These are phyloP conservation scores for Penicillium simplicissimum DNA, from an alignment of 495 filamentous ascomycete species.

Conservation along the genomic window DNA sequence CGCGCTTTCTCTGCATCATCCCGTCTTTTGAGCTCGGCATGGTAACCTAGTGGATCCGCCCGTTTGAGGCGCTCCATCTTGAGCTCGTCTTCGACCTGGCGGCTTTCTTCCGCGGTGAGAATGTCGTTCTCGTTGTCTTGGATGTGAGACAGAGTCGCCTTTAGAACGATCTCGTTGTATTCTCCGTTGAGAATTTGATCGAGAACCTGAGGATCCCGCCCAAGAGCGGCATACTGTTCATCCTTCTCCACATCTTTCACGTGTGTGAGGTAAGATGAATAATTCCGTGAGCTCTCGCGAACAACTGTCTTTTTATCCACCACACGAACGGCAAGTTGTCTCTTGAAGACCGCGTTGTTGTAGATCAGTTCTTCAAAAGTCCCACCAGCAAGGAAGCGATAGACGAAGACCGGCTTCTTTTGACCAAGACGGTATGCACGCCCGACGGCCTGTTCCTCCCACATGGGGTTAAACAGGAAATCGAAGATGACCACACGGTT, in stretches of 20 bases:
- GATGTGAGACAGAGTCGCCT: slow-evolving; percentile 59
- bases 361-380: slow-evolving; percentile 75
- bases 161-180: slow-evolving; percentile 42
- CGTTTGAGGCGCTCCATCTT: slow-evolving; percentile 49
- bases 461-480: slow-evolving; percentile 73
- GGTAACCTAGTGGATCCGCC: slow-evolving; percentile 42
- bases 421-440: slow-evolving; percentile 88
- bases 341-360: slow-evolving; percentile 76
- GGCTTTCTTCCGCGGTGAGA: slow-evolving; percentile 57
- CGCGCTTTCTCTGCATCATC: not conserved
- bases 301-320: slow-evolving; percentile 79
- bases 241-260: slow-evolving; percentile 54
- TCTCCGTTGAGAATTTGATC: slow-evolving; percentile 60
- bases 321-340: slow-evolving; percentile 72
- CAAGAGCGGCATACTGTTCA: slow-evolving; percentile 52
- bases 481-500: slow-evolving; percentile 91
- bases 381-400: slow-evolving; percentile 77
- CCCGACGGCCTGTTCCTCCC: slow-evolving; percentile 88
- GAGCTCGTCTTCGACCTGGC: slow-evolving; percentile 45
- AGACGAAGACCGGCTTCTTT: slow-evolving; percentile 79
- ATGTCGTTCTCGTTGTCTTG: slow-evolving; percentile 55
- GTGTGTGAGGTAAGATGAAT: slow-evolving; percentile 55
- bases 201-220: slow-evolving; percentile 67
- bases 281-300: slow-evolving; percentile 52
- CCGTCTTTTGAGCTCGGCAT: slow-evolving; percentile 7